phyloP scores from a whole-genome alignment of 1,139 yeast genomes.

The Meyerozyma guilliermondii region DNA sequence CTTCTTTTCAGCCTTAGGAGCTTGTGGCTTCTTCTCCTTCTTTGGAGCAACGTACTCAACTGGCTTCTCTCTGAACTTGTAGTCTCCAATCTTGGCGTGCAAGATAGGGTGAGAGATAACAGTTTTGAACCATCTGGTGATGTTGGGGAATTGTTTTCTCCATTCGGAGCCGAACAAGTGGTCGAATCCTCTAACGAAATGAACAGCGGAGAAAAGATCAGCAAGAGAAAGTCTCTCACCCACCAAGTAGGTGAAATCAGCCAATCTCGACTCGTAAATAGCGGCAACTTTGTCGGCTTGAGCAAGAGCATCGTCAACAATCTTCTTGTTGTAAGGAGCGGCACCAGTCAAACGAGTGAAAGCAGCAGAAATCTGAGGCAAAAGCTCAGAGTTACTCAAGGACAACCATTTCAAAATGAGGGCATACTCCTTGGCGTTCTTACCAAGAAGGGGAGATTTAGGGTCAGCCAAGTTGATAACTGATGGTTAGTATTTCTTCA shows the following conservation, averaged over 20 bases:
- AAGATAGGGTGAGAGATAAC: slow-evolving; percentile 55
- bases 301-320: slow-evolving; percentile 50
- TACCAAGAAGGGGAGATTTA: slow-evolving; percentile 50
- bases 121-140: slow-evolving; percentile 85
- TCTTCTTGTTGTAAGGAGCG: slow-evolving; percentile 72
- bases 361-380: slow-evolving; percentile 34
- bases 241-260: slow-evolving; percentile 78
- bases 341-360: slow-evolving; percentile 33
- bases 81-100: slow-evolving; percentile 34
- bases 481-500: slow-evolving; percentile 23
- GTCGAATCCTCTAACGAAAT: slow-evolving; percentile 61
- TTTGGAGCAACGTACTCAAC: slow-evolving; percentile 70
- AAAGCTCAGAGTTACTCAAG: slow-evolving; percentile 67
- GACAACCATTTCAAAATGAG: slow-evolving; percentile 78
- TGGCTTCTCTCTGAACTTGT: slow-evolving; percentile 62
- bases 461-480: slow-evolving; percentile 20
- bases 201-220: slow-evolving; percentile 65
- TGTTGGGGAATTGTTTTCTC: slow-evolving; percentile 70
- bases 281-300: slow-evolving; percentile 35
- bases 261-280: slow-evolving; percentile 60
- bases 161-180: slow-evolving; percentile 69
- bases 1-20: slow-evolving; percentile 24
- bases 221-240: slow-evolving; percentile 88
- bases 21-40: slow-evolving; percentile 58
- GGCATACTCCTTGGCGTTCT: slow-evolving; percentile 62